A percentile compares a stretch with the other conserved stretches of the same genome.
Conservation (phyloP, 306 rosid species). For the Quercus cerris region DNA sequence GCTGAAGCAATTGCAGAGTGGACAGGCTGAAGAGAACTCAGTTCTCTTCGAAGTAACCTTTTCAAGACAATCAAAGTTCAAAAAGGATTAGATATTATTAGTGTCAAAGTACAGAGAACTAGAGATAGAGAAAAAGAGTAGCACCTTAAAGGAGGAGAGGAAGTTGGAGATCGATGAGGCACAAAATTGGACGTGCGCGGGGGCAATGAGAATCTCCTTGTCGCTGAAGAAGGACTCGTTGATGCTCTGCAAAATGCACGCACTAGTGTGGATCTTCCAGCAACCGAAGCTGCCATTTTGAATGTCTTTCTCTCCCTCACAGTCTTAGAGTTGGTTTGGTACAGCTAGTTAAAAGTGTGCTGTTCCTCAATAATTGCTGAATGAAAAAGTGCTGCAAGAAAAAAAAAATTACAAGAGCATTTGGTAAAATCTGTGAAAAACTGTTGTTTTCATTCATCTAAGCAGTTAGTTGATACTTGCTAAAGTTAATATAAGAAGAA, state of each 20-base stretch:
- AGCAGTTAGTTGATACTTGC: too few relatives aligned
- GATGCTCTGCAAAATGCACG: conserved; percentile 24
- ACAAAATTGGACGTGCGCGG: conserved; percentile 17
- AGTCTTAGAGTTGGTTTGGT: too few relatives aligned
- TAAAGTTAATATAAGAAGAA: too few relatives aligned
- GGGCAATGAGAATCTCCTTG: conserved; percentile 5
- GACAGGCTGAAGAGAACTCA: conserved; percentile 46
- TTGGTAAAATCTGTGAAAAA: too few relatives aligned
- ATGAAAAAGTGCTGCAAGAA: too few relatives aligned
- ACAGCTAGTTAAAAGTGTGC: too few relatives aligned
- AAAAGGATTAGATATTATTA: neutral
- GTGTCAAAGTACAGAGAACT: neutral
- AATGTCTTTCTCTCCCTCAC: neutral
- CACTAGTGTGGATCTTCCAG: conserved; percentile 28
- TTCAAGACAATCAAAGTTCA: neutral
- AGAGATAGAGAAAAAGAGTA: neutral
- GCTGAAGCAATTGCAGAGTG: conserved; percentile 50
- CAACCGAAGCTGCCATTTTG: conserved; percentile 37
- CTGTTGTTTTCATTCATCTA: too few relatives aligned
- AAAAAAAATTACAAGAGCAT: too few relatives aligned
- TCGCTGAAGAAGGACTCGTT: neutral
- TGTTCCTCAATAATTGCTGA: too few relatives aligned
- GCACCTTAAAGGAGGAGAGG: conserved; percentile 24
- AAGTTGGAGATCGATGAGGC: conserved; percentile 7
- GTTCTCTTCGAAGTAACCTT: conserved; percentile 43